A percentile compares a stretch with the other conserved stretches of the same genome.
Evolutionary conservation across 768 basidiomycete genomes (phyloP).

Genomic region (Floccularia luteovirens): DNA sequence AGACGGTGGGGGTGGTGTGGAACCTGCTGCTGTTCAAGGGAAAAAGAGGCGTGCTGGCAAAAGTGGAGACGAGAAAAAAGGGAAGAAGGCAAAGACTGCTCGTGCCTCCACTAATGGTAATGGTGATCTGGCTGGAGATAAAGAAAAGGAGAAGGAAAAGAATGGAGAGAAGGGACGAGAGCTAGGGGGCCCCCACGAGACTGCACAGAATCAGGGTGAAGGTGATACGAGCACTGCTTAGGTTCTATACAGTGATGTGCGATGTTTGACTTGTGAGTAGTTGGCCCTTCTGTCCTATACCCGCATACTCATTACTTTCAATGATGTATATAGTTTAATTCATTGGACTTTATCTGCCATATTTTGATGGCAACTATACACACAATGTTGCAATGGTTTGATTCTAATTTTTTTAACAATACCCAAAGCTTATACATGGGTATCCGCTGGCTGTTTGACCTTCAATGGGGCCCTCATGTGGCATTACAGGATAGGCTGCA

Average conservation of each 20-base stretch:
- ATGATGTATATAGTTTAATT: background rate
- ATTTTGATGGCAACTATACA: background rate
- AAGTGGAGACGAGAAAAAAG: conserved; percentile 19
- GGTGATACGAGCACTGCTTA: background rate
- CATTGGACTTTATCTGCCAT: background rate
- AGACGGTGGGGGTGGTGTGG: conserved; percentile 5
- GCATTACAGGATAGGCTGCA: background rate
- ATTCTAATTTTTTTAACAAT: background rate
- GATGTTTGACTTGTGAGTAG: background rate
- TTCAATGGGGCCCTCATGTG: conserved; percentile 28
- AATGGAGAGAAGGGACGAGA: too few relatives aligned
- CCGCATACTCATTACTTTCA: background rate
- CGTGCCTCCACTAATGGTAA: conserved; percentile 9
- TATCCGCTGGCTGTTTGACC: conserved; percentile 30
- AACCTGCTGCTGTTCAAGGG: conserved; percentile 13
- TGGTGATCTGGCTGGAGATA: conserved; percentile 10
- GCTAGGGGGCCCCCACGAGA: too few relatives aligned
- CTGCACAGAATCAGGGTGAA: background rate
- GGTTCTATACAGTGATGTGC: too few relatives aligned
- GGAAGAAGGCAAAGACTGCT: conserved; percentile 20
- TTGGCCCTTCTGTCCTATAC: background rate
- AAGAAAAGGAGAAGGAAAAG: conserved; percentile 9
- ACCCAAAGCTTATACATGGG: conserved; percentile 7
- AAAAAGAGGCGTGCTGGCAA: conserved; percentile 19
- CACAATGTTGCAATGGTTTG: conserved; percentile 2